These are phyloP conservation scores for Puccinia hordei DNA, from an alignment of 1,284 basidiomycete genomes.

Conservation along the genomic window DNA sequence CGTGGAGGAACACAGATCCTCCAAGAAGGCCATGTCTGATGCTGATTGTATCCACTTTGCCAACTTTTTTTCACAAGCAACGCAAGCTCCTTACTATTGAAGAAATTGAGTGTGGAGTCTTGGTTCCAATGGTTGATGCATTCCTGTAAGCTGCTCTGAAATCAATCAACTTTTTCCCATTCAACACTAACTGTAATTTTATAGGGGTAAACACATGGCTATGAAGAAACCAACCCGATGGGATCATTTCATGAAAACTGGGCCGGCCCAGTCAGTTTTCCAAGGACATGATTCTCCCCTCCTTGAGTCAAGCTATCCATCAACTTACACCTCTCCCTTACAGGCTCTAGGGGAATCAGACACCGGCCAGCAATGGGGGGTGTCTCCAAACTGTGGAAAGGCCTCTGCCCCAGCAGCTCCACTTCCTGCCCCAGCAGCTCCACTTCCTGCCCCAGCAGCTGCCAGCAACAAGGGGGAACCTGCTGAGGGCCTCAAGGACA, in stretches of 20 bases:
- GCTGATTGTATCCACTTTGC: background rate
- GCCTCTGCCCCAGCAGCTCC: too few relatives aligned
- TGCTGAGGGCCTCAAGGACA: too few relatives aligned
- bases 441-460: too few relatives aligned
- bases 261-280: background rate
- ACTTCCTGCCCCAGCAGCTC: too few relatives aligned
- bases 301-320: background rate
- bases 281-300: background rate
- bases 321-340: too few relatives aligned
- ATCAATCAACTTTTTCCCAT: background rate
- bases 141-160: too few relatives aligned
- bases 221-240: background rate
- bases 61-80: background rate
- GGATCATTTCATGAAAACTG: background rate
- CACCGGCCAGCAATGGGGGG: too few relatives aligned
- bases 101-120: background rate
- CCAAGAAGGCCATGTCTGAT: background rate
- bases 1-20: background rate
- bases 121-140: background rate
- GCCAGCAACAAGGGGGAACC: too few relatives aligned
- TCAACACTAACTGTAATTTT: too few relatives aligned
- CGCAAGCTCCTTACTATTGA: background rate
- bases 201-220: background rate
- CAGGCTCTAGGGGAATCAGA: background rate
- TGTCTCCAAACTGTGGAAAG: too few relatives aligned